These are phyloP conservation scores for Climacium dendroides DNA, from an alignment of 225 moss, liverwort and hornwort genomes.

Conservation along the genomic window DNA sequence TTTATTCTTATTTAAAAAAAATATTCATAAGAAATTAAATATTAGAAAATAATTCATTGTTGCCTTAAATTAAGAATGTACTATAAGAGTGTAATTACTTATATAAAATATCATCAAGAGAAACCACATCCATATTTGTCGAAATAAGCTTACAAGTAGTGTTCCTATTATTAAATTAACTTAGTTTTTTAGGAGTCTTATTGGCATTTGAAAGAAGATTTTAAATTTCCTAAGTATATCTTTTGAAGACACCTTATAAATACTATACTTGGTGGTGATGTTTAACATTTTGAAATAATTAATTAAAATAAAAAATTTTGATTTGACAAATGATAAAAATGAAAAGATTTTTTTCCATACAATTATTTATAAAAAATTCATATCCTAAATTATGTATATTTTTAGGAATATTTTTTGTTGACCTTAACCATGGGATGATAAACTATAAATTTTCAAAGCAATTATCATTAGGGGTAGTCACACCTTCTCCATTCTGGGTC, in stretches of 20 bases:
- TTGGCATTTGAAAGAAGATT: neutral
- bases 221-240: accelerated
- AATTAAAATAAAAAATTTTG: neutral
- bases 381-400: neutral
- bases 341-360: too few relatives aligned
- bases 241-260: accelerated
- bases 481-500: too few relatives aligned
- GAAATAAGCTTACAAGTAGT: accelerated
- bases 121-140: neutral
- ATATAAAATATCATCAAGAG: neutral
- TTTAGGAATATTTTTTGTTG: neutral
- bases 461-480: too few relatives aligned
- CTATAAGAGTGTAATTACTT: accelerated
- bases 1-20: neutral
- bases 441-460: neutral
- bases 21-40: neutral
- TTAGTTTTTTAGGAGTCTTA: neutral
- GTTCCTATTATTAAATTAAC: neutral
- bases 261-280: accelerated
- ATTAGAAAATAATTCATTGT: neutral
- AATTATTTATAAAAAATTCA: too few relatives aligned
- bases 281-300: neutral
- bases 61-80: neutral
- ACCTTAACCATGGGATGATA: accelerated
- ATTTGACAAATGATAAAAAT: neutral